Percentiles rank a stretch among this genome's conserved stretches.
These are phyloP conservation scores for Dinochytrium kinnereticum DNA, from an alignment of 371 early-diverging fungal species.

Conservation along the genomic window DNA sequence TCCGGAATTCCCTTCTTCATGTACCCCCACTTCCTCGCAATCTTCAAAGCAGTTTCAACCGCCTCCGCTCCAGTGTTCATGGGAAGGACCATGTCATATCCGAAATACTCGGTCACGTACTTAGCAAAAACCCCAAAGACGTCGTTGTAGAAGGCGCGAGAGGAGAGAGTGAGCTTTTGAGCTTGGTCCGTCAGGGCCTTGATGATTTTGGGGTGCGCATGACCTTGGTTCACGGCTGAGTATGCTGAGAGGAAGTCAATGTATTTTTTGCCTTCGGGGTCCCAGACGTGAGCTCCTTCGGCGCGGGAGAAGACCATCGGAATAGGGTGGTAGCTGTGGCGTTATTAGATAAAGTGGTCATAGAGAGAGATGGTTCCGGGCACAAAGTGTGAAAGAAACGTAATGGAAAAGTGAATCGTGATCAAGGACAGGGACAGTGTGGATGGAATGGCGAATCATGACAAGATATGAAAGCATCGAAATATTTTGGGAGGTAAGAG, in stretches of 20 bases:
- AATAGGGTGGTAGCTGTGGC: slow-evolving; percentile 94
- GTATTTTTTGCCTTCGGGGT: slow-evolving; percentile 94
- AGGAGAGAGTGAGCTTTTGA: slow-evolving; percentile 78
- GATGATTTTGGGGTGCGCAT: slow-evolving; percentile 96
- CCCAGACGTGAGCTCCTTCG: slow-evolving; percentile 89
- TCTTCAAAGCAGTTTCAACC: slow-evolving; percentile 97
- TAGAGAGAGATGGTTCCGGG: too few relatives aligned
- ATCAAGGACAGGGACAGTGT: not conserved
- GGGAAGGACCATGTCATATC: slow-evolving; percentile 96
- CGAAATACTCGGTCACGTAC: slow-evolving; percentile 92
- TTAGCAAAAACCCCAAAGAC: slow-evolving; percentile 88
- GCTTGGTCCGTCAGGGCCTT: slow-evolving; percentile 91
- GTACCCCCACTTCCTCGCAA: slow-evolving; percentile 98
- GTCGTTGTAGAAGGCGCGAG: slow-evolving; percentile 96
- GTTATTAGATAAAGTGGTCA: too few relatives aligned
- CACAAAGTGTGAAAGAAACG: too few relatives aligned
- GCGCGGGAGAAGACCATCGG: slow-evolving; percentile 93
- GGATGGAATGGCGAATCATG: not conserved
- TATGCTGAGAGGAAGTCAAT: slow-evolving; percentile 97
- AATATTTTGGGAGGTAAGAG: too few relatives aligned
- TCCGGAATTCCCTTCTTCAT: slow-evolving; percentile 85
- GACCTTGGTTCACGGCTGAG: slow-evolving; percentile 96
- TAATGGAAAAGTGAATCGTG: not conserved
- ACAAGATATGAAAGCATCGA: too few relatives aligned
- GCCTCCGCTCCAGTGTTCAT: slow-evolving; percentile 99